Percentiles rank a stretch among this genome's conserved stretches.
These are phyloP conservation scores for Poronia punctata DNA, from an alignment of 495 filamentous ascomycete genomes.

Conservation along the genomic window DNA sequence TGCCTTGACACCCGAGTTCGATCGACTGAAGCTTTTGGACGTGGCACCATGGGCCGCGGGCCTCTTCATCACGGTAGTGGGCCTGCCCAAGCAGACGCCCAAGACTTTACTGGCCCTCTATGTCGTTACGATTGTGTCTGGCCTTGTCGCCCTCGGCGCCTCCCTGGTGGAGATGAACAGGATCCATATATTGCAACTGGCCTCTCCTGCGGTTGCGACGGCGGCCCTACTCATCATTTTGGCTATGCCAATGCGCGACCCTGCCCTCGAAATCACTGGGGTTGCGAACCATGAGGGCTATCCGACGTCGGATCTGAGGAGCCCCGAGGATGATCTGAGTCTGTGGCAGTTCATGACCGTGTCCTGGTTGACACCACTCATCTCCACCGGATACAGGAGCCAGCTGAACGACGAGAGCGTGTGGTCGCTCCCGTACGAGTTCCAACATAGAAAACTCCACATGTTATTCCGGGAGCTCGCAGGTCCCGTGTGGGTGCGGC, in stretches of 20 bases:
- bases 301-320: slow-evolving; percentile 56
- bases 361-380: slow-evolving; percentile 74
- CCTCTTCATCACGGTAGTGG: slow-evolving; percentile 37
- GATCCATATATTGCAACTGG: slow-evolving; percentile 32
- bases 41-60: slow-evolving; percentile 35
- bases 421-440: slow-evolving; percentile 67
- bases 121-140: slow-evolving; percentile 23
- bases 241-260: slow-evolving; percentile 65
- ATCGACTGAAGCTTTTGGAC: slow-evolving; percentile 16
- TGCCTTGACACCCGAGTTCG: slow-evolving; percentile 9
- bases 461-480: slow-evolving; percentile 62
- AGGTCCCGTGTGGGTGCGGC: slow-evolving; percentile 61
- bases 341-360: slow-evolving; percentile 79
- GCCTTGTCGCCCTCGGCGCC: slow-evolving; percentile 31
- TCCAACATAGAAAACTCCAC: slow-evolving; percentile 67
- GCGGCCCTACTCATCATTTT: slow-evolving; percentile 47
- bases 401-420: slow-evolving; percentile 72
- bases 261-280: slow-evolving; percentile 45
- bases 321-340: slow-evolving; percentile 73
- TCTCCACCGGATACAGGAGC: slow-evolving; percentile 50
- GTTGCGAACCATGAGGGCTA: slow-evolving; percentile 53
- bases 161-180: slow-evolving; percentile 16
- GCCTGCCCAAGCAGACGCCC: slow-evolving; percentile 43
- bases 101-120: slow-evolving; percentile 35
- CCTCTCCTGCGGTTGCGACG: slow-evolving; percentile 37